A percentile compares a stretch with the other conserved stretches of the same genome.
Conservation (phyloP, 192 early-diverging fungal species). For the Rhizophagus sp. region DNA sequence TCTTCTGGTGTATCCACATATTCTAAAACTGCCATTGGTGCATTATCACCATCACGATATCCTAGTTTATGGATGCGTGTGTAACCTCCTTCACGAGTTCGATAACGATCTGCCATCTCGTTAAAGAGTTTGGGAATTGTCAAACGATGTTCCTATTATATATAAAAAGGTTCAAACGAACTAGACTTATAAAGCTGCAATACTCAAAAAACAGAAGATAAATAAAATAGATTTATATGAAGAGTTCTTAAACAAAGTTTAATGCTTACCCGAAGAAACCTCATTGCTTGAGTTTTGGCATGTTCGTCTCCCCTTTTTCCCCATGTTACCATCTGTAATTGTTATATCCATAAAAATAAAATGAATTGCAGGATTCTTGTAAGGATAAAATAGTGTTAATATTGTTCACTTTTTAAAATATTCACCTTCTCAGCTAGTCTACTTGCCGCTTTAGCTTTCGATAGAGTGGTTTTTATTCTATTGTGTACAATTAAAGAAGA, state of each 20-base stretch:
- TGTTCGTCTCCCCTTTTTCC: constrained; percentile 73
- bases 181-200: not conserved
- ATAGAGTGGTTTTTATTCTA: constrained; percentile 89
- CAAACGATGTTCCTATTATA: constrained; percentile 62
- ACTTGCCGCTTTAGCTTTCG: constrained; percentile 91
- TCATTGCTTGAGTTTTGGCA: constrained; percentile 59
- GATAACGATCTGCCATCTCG: constrained; percentile 82
- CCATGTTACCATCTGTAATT: constrained; percentile 73
- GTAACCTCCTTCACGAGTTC: constrained; percentile 79
- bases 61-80: constrained; percentile 84
- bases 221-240: too few relatives aligned
- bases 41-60: constrained; percentile 77
- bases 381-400: not conserved
- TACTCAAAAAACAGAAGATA: not conserved
- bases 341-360: not conserved
- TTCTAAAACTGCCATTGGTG: constrained; percentile 89
- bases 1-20: constrained; percentile 85
- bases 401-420: not conserved
- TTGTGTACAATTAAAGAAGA: constrained; percentile 85
- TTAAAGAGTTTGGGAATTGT: constrained; percentile 82
- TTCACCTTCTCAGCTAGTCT: constrained; percentile 78
- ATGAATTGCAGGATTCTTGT: not conserved
- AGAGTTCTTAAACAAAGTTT: not conserved
- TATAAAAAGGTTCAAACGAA: not conserved
- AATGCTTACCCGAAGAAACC: constrained; percentile 53